Percentiles rank a stretch among this genome's conserved stretches.
phyloP scores from a whole-genome alignment of 768 basidiomycete species.

The Boletus subparvulus region DNA sequence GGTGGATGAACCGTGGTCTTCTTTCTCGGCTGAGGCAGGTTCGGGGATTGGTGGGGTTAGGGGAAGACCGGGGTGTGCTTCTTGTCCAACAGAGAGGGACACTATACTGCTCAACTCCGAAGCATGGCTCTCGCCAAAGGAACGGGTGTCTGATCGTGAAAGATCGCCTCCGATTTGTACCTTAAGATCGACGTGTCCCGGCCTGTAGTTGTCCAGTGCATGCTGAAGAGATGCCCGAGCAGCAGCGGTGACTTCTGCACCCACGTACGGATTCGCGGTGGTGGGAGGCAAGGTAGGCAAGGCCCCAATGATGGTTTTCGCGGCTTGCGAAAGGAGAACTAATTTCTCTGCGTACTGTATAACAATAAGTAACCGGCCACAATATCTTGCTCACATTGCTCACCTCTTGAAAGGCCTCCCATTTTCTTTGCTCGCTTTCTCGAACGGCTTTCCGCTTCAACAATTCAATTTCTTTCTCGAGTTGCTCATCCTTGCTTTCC shows the following conservation, averaged over 20 bases:
- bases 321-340: slow-evolving; percentile 69
- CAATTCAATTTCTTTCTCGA: slow-evolving; percentile 71
- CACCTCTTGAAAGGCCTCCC: slow-evolving; percentile 83
- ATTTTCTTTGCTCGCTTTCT: slow-evolving; percentile 75
- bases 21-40: slow-evolving; percentile 9
- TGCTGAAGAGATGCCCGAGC: slow-evolving; percentile 74
- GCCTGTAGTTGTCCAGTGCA: slow-evolving; percentile 75
- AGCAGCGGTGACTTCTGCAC: slow-evolving; percentile 61
- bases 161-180: slow-evolving; percentile 51
- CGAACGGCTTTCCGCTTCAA: slow-evolving; percentile 73
- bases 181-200: slow-evolving; percentile 59
- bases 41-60: slow-evolving; percentile 42
- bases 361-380: background rate
- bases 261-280: slow-evolving; percentile 53
- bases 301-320: slow-evolving; percentile 56
- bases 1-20: slow-evolving; percentile 2
- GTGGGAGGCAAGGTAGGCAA: slow-evolving; percentile 72
- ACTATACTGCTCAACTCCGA: slow-evolving; percentile 63
- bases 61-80: slow-evolving; percentile 38
- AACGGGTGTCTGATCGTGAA: slow-evolving; percentile 69
- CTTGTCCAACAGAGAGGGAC: slow-evolving; percentile 26
- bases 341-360: slow-evolving; percentile 79
- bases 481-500: slow-evolving; percentile 58
- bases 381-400: slow-evolving; percentile 1
- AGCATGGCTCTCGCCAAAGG: slow-evolving; percentile 84